Evolutionary conservation across 2,329 filamentous ascomycete species (phyloP), one percentile per base, ranked within the genome.

Genomic region (Alternaria postmessia): DNA sequence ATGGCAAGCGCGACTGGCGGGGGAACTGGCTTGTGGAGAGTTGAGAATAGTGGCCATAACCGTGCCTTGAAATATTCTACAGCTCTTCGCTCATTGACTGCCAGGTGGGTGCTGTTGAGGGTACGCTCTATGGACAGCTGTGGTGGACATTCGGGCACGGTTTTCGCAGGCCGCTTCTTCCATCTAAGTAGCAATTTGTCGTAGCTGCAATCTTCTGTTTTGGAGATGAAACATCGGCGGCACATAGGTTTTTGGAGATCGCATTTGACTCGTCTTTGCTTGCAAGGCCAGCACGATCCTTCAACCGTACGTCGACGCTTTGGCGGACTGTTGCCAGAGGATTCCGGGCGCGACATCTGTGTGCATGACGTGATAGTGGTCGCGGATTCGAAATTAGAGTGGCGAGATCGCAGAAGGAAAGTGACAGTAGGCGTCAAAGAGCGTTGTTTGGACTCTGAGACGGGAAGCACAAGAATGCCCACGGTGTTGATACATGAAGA

Each of bases 41-140:
- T 66, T 4, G 59, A 62, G 22, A 66, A 52, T 16, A 64, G 51
- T 16, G 64, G 64, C 64, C 64, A 66, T 24, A 66, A 28, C 7
- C 64, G 62, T 5, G 36, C 62, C 38, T 51, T 51, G 52, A 66
- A 66, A 42, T 66, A 64, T 32, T 66, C 64, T 11, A 66, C 20
- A 22, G 64, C 59, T 49, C 44, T 64, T 36, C 54, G 63, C 34
- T 66, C 64, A 36, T 66, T 59, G 14, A 54, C 28, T 24, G 61
- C 59, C 43, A 66, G 30, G 20, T 47, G 46, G 5, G 38, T 47
- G 41, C 26, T 54, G 30, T 56, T 49, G 28, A 59, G 46, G 12
- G 57, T 20, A 30, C 26, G 38, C 16, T 39, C 52, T 34, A 44
- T 22, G 49, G 47, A 38, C 11, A 48, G 41, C 48, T 57, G 58